phyloP scores from a whole-genome alignment of 371 early-diverging fungal genomes.

The Sporodiniella umbellata region DNA sequence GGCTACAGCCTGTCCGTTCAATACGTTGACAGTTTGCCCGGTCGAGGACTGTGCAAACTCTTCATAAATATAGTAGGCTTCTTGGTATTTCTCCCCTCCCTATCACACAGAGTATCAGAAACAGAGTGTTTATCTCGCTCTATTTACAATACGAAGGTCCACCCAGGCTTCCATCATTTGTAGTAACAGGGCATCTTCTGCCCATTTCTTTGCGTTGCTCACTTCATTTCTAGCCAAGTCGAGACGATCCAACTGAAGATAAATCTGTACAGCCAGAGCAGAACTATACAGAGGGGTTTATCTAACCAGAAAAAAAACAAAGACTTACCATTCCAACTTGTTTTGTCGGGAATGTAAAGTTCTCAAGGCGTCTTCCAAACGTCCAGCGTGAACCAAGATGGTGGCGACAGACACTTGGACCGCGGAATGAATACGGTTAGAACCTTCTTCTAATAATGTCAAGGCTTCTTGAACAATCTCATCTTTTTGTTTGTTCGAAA shows the following conservation, averaged over 20 bases:
- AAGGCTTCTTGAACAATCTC: slow-evolving; percentile 33
- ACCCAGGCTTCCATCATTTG: slow-evolving; percentile 94
- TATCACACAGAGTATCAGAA: slow-evolving; percentile 8
- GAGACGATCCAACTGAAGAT: slow-evolving; percentile 75
- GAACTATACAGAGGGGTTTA: slow-evolving; percentile 49
- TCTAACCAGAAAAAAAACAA: no score
- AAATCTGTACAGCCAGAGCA: slow-evolving; percentile 75
- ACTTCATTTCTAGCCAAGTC: slow-evolving; percentile 88
- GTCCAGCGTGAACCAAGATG: slow-evolving; percentile 40
- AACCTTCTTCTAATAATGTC: slow-evolving; percentile 43
- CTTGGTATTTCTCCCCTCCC: slow-evolving; percentile 82
- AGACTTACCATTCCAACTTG: slow-evolving; percentile 83
- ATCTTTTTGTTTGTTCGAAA: slow-evolving; percentile 44
- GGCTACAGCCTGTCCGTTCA: slow-evolving; percentile 83
- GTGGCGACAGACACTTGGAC: slow-evolving; percentile 48
- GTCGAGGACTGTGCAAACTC: slow-evolving; percentile 82
- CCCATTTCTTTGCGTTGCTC: slow-evolving; percentile 71
- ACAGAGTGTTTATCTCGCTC: not conserved
- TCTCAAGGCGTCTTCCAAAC: slow-evolving; percentile 55
- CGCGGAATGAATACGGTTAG: slow-evolving; percentile 39
- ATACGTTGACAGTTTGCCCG: slow-evolving; percentile 71
- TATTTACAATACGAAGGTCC: slow-evolving; percentile 60
- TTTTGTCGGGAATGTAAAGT: slow-evolving; percentile 65
- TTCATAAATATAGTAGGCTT: slow-evolving; percentile 91
- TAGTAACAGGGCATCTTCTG: slow-evolving; percentile 88